Base-by-base conservation (phyloP, 352 stramenopile genomes). In the Phytophthora melonis region DNA sequence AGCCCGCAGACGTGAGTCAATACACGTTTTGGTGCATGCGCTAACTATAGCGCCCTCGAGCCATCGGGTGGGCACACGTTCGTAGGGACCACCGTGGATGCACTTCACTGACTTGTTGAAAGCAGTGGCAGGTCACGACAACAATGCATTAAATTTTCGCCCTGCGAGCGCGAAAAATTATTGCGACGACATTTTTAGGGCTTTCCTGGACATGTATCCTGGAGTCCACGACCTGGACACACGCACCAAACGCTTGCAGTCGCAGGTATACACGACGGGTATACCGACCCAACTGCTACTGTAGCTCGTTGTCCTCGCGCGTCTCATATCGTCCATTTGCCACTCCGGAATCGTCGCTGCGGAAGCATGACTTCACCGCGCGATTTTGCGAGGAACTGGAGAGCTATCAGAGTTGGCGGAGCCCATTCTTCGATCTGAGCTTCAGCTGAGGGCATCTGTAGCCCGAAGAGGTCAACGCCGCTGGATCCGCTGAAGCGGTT, bases 41-140 rank as follows among this genome's bases (percentile, higher is more conserved):
- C 59, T 63, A 73, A 68, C 10, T 63, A 54, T 73, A 69, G 52
- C 16, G 27, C 7, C 7, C 5, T 9, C 4, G 47, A 27, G 25
- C 5, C 47, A 27, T 32, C 47, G 18, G 4, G 14, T 16, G 4
- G 0, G 0, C 27, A 32, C 4, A 34, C 3, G 30, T 34, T 34
- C 30, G 5, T 9, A 34, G 1, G 5, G 30, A 34, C 30, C 30
- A 34, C 30, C 30, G 30, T 7, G 30, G 30, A 34, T 34, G 30
- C 30, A 34, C 30, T 34, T 6, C 14, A 16, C 36, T 16, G 36
- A 43, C 10, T 13, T 43, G 11, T 43, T 16, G 36, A 43, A 14
- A 7, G 36, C 36, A 18, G 5, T 43, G 36, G 11, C 34, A 41
- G 4, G 36, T 43, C 36, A 18, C 36, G 36, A 43, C 36, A 43